These are phyloP conservation scores for Nicotiana tomentosiformis DNA, from an alignment of 257 asterid genomes.

Conservation along the genomic window DNA sequence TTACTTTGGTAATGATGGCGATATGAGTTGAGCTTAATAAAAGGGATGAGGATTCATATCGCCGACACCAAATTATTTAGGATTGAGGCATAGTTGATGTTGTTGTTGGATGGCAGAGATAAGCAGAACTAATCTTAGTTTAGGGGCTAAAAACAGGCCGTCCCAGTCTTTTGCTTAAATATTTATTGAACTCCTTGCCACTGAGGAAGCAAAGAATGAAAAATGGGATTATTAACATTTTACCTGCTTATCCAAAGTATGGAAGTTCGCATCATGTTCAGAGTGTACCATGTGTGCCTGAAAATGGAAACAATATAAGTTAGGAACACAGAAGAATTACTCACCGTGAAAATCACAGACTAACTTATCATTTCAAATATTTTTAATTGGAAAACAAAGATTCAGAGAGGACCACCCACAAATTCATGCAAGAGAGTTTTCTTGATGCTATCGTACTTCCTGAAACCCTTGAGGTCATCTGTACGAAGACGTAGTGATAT, in stretches of 20 bases:
- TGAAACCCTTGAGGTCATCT: slow-evolving; percentile 90
- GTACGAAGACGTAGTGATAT: slow-evolving; percentile 92
- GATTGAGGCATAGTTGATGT: no score
- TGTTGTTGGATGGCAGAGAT: background rate
- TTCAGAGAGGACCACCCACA: slow-evolving; percentile 30
- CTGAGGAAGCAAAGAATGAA: background rate
- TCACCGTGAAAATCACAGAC: background rate
- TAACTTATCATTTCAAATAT: background rate
- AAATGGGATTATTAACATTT: background rate
- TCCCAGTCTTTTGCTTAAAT: background rate
- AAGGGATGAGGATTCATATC: no score
- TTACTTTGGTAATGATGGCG: no score
- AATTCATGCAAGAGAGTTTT: slow-evolving; percentile 91
- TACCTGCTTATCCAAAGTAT: slow-evolving; percentile 79
- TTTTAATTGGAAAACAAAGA: background rate
- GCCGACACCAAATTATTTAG: no score
- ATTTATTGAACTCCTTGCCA: background rate
- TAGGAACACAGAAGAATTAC: background rate
- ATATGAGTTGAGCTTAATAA: no score
- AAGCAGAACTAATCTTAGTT: background rate
- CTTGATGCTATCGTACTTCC: slow-evolving; percentile 82
- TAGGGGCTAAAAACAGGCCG: background rate
- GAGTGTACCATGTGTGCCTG: slow-evolving; percentile 93
- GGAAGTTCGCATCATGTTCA: slow-evolving; percentile 77
- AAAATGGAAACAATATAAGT: slow-evolving; percentile 11